A percentile compares a stretch with the other conserved stretches of the same genome.
Conservation (phyloP, 2,329 filamentous ascomycete genomes). For the Cadophora gregata region DNA sequence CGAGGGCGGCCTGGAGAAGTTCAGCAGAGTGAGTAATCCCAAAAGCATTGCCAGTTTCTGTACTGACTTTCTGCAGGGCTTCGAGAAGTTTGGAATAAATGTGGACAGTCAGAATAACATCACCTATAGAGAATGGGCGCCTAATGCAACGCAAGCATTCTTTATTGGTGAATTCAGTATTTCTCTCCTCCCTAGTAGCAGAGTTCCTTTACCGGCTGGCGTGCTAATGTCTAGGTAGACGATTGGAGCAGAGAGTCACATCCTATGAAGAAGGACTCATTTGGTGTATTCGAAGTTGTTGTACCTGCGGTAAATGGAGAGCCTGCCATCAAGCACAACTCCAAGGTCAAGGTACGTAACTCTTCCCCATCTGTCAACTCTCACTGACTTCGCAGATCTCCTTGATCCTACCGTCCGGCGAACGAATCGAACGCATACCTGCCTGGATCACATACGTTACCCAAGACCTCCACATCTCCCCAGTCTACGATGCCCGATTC, state of each 20-base stretch:
- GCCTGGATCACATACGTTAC: conserved; percentile 98
- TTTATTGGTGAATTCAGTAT: conserved; percentile 94
- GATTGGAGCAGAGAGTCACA: conserved; percentile 84
- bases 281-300: conserved; percentile 84
- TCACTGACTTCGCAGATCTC: conserved; percentile 67
- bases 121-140: conserved; percentile 94
- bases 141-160: conserved; percentile 82
- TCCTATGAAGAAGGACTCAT: conserved; percentile 85
- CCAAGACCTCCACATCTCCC: conserved; percentile 87
- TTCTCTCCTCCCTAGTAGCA: conserved; percentile 29
- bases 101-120: conserved; percentile 84
- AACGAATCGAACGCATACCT: conserved; percentile 85
- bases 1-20: conserved; percentile 91
- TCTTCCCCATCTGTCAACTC: not conserved
- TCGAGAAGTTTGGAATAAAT: conserved; percentile 85
- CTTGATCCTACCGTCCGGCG: conserved; percentile 77
- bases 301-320: conserved; percentile 76
- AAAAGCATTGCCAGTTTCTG: not conserved
- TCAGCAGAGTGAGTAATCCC: conserved; percentile 70
- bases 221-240: conserved; percentile 58
- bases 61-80: conserved; percentile 63
- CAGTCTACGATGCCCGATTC: conserved; percentile 92
- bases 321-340: conserved; percentile 86
- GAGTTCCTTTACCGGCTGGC: conserved; percentile 19
- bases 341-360: conserved; percentile 83